phyloP scores from a whole-genome alignment of 2,329 filamentous ascomycete genomes.

The Aspergillus glaucus region DNA sequence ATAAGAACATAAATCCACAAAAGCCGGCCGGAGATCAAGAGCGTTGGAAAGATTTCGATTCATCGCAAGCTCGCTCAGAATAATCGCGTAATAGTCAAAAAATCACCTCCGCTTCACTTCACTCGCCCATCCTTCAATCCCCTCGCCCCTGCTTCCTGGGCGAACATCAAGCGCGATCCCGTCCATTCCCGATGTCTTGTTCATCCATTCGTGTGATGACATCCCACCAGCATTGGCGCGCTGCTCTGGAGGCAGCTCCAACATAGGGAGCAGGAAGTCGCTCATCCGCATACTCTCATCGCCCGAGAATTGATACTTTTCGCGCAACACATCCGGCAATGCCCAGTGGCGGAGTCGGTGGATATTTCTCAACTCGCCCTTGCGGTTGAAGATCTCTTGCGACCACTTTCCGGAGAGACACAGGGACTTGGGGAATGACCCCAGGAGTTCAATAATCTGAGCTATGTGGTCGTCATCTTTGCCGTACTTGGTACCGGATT shows the following conservation, averaged over 20 bases:
- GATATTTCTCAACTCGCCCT: constrained; percentile 94
- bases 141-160: constrained; percentile 78
- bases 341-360: constrained; percentile 95
- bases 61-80: background rate
- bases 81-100: constrained; percentile 9
- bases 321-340: constrained; percentile 80
- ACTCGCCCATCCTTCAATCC: constrained; percentile 86
- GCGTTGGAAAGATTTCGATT: constrained; percentile 11
- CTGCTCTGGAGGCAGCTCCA: constrained; percentile 80
- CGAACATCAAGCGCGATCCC: constrained; percentile 65
- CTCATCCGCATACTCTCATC: constrained; percentile 73
- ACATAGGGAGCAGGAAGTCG: constrained; percentile 82
- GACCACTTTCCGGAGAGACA: constrained; percentile 94
- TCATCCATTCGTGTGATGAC: constrained; percentile 76
- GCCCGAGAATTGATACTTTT: constrained; percentile 93
- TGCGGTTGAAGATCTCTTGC: constrained; percentile 97
- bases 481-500: constrained; percentile 97
- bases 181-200: constrained; percentile 85
- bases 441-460: constrained; percentile 95
- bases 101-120: constrained; percentile 74
- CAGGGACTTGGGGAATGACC: constrained; percentile 84
- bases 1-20: background rate
- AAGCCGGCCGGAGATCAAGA: constrained; percentile 1
- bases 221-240: constrained; percentile 94
- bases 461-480: constrained; percentile 99